These are phyloP conservation scores for Microcyclospora tardicrescens DNA, from an alignment of 2,329 filamentous ascomycete species.

Conservation along the genomic window DNA sequence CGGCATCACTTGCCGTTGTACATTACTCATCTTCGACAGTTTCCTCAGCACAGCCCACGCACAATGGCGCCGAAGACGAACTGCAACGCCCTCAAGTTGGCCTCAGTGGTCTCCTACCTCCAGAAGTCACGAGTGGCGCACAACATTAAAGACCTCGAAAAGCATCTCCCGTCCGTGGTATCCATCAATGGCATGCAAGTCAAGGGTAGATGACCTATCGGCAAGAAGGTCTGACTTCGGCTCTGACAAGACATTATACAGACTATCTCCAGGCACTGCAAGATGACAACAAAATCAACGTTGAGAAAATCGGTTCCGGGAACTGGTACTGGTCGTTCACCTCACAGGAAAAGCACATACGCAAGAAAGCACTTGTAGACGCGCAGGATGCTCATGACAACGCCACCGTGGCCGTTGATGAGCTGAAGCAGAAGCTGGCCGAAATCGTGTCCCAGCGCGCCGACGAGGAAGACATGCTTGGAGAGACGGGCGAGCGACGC, in stretches of 20 bases:
- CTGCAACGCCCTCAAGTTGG: constrained; percentile 45
- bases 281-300: constrained; percentile 48
- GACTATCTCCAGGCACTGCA: constrained; percentile 51
- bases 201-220: constrained; percentile 13
- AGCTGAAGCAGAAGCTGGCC: constrained; percentile 29
- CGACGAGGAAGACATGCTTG: constrained; percentile 24
- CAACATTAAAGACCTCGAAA: constrained; percentile 56
- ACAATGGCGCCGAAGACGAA: constrained; percentile 41
- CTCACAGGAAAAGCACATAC: constrained; percentile 42
- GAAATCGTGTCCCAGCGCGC: constrained; percentile 27
- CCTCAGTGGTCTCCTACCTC: constrained; percentile 46
- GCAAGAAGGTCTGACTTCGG: not conserved
- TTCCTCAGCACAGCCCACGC: constrained; percentile 2
- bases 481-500: constrained; percentile 20
- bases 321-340: constrained; percentile 62
- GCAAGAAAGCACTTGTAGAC: constrained; percentile 26
- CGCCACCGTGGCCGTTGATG: constrained; percentile 20
- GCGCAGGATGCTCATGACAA: constrained; percentile 28
- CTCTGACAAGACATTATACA: constrained; percentile 3
- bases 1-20: too few relatives aligned
- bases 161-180: constrained; percentile 46
- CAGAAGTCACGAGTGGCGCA: constrained; percentile 48
- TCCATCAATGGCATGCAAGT: constrained; percentile 51
- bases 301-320: constrained; percentile 57
- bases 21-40: too few relatives aligned